Evolutionary conservation across 1,284 basidiomycete genomes (phyloP).

Genomic region (Erythrobasidium hasegawianum): DNA sequence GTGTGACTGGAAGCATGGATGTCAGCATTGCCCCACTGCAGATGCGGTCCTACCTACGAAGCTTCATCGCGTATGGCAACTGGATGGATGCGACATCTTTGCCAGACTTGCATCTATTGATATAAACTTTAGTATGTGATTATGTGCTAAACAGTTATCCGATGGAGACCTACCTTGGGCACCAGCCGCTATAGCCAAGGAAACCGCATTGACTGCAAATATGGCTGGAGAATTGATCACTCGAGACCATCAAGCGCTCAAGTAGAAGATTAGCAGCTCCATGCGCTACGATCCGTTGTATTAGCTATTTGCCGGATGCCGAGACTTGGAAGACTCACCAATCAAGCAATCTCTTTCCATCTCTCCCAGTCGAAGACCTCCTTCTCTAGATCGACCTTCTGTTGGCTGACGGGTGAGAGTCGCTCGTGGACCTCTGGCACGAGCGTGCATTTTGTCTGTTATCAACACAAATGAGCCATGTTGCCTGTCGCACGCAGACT

Average conservation of each 20-base stretch:
- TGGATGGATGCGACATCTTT: conserved; percentile 93
- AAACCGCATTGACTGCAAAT: conserved; percentile 85
- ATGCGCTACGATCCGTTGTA: too few species aligned
- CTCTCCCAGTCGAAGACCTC: conserved; percentile 93
- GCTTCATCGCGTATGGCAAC: conserved; percentile 97
- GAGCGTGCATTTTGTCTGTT: conserved; percentile 90
- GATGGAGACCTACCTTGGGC: conserved; percentile 65
- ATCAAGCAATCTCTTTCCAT: conserved; percentile 88
- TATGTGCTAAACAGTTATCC: too few species aligned
- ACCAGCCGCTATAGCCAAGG: conserved; percentile 86
- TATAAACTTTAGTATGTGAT: too few species aligned
- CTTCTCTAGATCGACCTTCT: conserved; percentile 95
- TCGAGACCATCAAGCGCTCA: conserved; percentile 96
- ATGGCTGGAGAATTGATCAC: conserved; percentile 73
- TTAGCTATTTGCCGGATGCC: too few species aligned
- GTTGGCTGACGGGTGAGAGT: conserved; percentile 97
- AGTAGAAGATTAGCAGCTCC: conserved; percentile 93
- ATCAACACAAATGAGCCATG: too few species aligned
- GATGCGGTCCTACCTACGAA: conserved; percentile 50
- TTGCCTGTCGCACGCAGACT: too few species aligned
- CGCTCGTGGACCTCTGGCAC: conserved; percentile 91
- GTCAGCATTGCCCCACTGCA: background rate
- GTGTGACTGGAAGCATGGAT: too few species aligned
- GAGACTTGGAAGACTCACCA: too few species aligned
- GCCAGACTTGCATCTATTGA: conserved; percentile 76